Conservation (phyloP, 495 filamentous ascomycete genomes). For the Pyronema omphalodes region DNA sequence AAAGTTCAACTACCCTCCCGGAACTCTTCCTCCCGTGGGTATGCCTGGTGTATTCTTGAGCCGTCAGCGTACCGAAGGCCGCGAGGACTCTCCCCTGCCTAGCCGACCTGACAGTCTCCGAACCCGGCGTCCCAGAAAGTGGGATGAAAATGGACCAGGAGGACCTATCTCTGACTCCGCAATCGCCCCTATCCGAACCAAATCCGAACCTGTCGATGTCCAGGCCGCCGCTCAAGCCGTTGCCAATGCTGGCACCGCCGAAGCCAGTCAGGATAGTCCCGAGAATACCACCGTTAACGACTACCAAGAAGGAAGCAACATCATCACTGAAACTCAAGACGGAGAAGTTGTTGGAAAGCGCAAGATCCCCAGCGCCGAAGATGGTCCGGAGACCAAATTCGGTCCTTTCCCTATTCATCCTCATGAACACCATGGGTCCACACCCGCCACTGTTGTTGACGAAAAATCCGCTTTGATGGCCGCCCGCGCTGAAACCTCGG, state of each 20-base stretch:
- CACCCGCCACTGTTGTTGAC: slow-evolving; percentile 15
- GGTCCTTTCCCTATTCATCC: slow-evolving; percentile 22
- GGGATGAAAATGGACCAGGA: slow-evolving; percentile 59
- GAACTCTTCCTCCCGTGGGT: slow-evolving; percentile 57
- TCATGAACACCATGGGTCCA: slow-evolving; percentile 25
- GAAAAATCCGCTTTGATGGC: slow-evolving; percentile 17
- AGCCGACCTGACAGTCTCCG: slow-evolving; percentile 44
- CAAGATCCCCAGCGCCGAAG: slow-evolving; percentile 12
- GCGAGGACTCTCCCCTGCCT: slow-evolving; percentile 38
- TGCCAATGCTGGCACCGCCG: slow-evolving; percentile 8
- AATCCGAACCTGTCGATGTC: slow-evolving; percentile 9
- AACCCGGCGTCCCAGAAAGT: slow-evolving; percentile 42
- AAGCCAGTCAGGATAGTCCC: slow-evolving; percentile 21
- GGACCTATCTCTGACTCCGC: slow-evolving; percentile 84
- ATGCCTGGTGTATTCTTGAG: slow-evolving; percentile 57
- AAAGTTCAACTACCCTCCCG: slow-evolving; percentile 30
- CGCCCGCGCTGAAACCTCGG: slow-evolving; percentile 14
- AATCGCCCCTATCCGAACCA: slow-evolving; percentile 52
- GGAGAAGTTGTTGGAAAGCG: slow-evolving; percentile 54
- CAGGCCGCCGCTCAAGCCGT: background rate
- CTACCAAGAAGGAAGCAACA: slow-evolving; percentile 66
- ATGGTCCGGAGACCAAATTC: slow-evolving; percentile 4
- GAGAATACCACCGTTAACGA: slow-evolving; percentile 32
- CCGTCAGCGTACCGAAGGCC: slow-evolving; percentile 35
- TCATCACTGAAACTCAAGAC: slow-evolving; percentile 71